These are phyloP conservation scores for Lycium barbarum DNA, from an alignment of 257 asterid species.

Conservation along the genomic window DNA sequence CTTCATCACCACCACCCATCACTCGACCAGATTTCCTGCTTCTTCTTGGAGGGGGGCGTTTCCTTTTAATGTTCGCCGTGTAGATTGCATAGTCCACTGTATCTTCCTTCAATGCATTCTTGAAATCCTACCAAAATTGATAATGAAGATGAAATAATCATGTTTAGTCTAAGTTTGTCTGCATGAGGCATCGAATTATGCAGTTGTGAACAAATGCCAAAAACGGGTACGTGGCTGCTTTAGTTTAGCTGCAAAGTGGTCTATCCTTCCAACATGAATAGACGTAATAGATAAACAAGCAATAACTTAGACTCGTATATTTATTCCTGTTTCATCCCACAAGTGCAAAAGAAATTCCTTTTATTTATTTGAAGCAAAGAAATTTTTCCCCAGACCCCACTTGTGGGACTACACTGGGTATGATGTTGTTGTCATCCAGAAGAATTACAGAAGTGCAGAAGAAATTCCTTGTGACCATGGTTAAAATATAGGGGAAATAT, in stretches of 20 bases:
- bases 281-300: background rate
- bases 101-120: conserved; percentile 54
- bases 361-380: background rate
- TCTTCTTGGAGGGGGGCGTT: conserved; percentile 49
- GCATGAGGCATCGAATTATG: background rate
- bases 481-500: background rate
- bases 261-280: background rate
- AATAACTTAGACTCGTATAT: background rate
- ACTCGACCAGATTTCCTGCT: conserved; percentile 41
- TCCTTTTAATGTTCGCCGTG: conserved; percentile 49
- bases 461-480: background rate
- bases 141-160: background rate
- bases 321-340: conserved; percentile 8
- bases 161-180: background rate
- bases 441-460: background rate
- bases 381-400: background rate
- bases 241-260: background rate
- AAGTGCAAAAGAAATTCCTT: background rate
- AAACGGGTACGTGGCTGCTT: background rate
- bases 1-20: conserved; percentile 39
- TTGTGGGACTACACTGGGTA: no score
- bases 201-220: background rate
- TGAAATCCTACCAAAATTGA: conserved; percentile 42
- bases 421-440: background rate
- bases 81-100: conserved; percentile 51